Evolutionary conservation across 371 early-diverging fungal species (phyloP), one percentile per base, ranked within the genome.

Genomic region (Rhizopus microsporus): DNA sequence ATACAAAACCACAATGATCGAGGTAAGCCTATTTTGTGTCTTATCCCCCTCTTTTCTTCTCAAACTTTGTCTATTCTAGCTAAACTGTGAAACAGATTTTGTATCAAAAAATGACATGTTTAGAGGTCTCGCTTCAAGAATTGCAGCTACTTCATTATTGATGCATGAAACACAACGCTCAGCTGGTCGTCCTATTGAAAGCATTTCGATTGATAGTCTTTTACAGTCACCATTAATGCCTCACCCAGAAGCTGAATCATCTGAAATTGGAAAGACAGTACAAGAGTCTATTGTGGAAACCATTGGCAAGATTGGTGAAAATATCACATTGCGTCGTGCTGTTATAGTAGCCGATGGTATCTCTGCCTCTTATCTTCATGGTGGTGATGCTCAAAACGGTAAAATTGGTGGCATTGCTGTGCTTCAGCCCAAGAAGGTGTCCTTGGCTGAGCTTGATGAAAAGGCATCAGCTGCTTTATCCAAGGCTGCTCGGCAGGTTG

Each of bases 11-110:
- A 62, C 88, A 1, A 80, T 89, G 46, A 81, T 88, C 12, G 87
- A 89, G 77, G 89, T 88, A 80, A 56, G 29, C 17, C 23, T 23
- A 23, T 47, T n/a, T 34, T 16, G 29, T 23, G 30, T 44, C 16
- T 30, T 47, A 1, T 5, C 35, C 23, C 1, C 54, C 30, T 4
- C 50, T 23, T 38, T 31, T 10, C 45, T 52, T 13, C 9, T 37
- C 37, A 17, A 7, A 39, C 39, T 32, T 23, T 32, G 29, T 45
- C 47, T 7, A 44, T 35, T 12, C 8, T 81, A 92, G 86, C 65
- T 93, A 52, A 90, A 91, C 74, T 93, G 93, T 60, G 97, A 97
- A 72, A 94, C 97, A 0, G 97, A 97, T 69, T 97, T 97, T 80
- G 97, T 95, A 7, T 88, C 93, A 8, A 83, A 93, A 57, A 88